Base-by-base conservation (phyloP, 352 stramenopile species). In the Globisporangium polare region DNA sequence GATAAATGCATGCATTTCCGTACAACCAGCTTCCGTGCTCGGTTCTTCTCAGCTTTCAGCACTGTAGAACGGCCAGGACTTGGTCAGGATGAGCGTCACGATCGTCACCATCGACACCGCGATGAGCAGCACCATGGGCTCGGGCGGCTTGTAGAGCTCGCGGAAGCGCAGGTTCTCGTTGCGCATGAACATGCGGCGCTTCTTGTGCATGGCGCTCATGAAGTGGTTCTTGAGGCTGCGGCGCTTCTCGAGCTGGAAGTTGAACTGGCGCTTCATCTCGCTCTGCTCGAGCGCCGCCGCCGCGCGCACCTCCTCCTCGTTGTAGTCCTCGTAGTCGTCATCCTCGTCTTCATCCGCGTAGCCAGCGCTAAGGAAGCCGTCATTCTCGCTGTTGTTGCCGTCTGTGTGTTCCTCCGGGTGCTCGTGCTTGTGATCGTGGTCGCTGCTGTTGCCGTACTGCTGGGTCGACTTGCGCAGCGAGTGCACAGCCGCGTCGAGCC, bases 131-230 rank as follows among this genome's bases (percentile, higher is more conserved):
- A 87, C 84, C 35, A 79, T 74, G 9, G 78, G 79, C 66, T 93
- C 84, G 0, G 84, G 84, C 2, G 81, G 63, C 45, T 75, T 77
- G 71, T 91, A 90, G 8, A 93, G 63, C 53, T 91, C 80, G 5
- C 80, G 81, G 60, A 92, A 91, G 60, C 80, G 84, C 55, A 93
- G 59, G 61, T 90, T 91, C 63, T 91, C 75, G 52, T 83, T 88
- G 64, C 73, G 77, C 59, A 74, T 68, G 53, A 90, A 65, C 71
- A 90, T 69, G 5, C 77, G 81, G 33, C 79, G 75, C 60, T 90
- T 90, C 52, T 77, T 73, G 33, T 71, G 71, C 73, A 92, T 78
- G 3, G 77, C 65, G 31, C 68, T 69, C 42, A 83, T 58, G 33
- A 86, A 75, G 13, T 78, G 66, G 53, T 65, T 62, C 17, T 68